Evolutionary conservation across 2,329 filamentous ascomycete species (phyloP).

Genomic region (Talaromyces sp.): DNA sequence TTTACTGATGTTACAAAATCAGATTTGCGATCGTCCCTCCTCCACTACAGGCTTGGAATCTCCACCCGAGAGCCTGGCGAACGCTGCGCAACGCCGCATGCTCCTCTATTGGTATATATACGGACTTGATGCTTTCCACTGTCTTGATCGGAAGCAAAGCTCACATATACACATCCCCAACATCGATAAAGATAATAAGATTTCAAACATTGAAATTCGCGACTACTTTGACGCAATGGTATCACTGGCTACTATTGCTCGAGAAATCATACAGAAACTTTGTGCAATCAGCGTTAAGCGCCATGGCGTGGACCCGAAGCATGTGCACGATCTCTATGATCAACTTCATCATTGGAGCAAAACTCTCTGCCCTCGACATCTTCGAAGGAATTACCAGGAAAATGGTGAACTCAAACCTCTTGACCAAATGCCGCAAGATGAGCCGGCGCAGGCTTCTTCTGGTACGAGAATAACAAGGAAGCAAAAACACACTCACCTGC

Average conservation of each 20-base stretch:
- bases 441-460: background rate
- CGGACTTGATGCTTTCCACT: conserved; percentile 3
- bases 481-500: background rate
- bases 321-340: background rate
- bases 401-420: background rate
- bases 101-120: conserved; percentile 1
- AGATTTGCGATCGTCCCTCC: background rate
- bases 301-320: background rate
- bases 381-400: background rate
- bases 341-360: conserved; percentile 1
- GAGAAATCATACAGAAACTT: background rate
- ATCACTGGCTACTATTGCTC: background rate
- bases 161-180: background rate
- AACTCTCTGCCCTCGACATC: background rate
- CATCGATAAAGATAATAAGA: background rate
- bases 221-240: conserved; percentile 1
- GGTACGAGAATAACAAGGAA: background rate
- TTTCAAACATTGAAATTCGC: background rate
- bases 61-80: background rate
- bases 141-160: background rate
- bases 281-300: background rate
- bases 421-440: background rate
- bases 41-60: background rate
- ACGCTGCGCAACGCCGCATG: background rate
- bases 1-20: background rate